Evolutionary conservation across 345 rosid genomes (phyloP).

Genomic region (Eucalyptus sp.): DNA sequence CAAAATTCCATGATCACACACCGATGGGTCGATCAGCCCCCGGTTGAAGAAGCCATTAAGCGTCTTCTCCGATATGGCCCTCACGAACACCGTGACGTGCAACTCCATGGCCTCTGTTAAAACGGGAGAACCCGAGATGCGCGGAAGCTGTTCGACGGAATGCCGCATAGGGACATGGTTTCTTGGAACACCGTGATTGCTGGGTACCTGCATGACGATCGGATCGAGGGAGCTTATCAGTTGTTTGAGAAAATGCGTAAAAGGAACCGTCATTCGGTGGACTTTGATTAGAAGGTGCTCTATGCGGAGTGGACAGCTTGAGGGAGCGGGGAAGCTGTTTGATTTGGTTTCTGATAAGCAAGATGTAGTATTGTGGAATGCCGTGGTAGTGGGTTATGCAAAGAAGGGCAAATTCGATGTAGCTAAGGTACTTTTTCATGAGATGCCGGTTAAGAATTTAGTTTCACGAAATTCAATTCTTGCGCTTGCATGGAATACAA

Average conservation of each 20-base stretch:
- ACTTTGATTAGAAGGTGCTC: constrained; percentile 20
- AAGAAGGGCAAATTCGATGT: constrained; percentile 15
- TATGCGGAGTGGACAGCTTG: constrained; percentile 3
- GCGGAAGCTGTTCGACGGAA: constrained; percentile 13
- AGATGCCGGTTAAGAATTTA: constrained; percentile 18
- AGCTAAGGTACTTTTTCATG: constrained; percentile 12
- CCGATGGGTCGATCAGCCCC: constrained; percentile 10
- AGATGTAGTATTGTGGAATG: constrained; percentile 22
- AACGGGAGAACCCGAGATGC: constrained; percentile 12
- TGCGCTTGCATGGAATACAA: constrained; percentile 13
- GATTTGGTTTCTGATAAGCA: constrained; percentile 9
- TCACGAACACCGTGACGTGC: constrained; percentile 10
- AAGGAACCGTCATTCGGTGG: constrained; percentile 13
- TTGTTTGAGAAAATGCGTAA: constrained; percentile 13
- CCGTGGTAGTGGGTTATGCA: constrained; percentile 16
- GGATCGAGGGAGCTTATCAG: constrained; percentile 2
- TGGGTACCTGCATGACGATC: constrained; percentile 6
- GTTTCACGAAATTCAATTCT: constrained; percentile 29
- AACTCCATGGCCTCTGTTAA: constrained; percentile 21
- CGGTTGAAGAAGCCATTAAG: constrained; percentile 13
- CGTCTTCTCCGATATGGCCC: constrained; percentile 11
- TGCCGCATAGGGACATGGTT: constrained; percentile 11
- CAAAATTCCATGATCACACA: constrained; percentile 15
- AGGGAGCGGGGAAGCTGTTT: constrained; percentile 20
- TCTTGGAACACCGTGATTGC: constrained; percentile 26